Conservation (phyloP, 495 filamentous ascomycete genomes). For the Penicillium argentinense region DNA sequence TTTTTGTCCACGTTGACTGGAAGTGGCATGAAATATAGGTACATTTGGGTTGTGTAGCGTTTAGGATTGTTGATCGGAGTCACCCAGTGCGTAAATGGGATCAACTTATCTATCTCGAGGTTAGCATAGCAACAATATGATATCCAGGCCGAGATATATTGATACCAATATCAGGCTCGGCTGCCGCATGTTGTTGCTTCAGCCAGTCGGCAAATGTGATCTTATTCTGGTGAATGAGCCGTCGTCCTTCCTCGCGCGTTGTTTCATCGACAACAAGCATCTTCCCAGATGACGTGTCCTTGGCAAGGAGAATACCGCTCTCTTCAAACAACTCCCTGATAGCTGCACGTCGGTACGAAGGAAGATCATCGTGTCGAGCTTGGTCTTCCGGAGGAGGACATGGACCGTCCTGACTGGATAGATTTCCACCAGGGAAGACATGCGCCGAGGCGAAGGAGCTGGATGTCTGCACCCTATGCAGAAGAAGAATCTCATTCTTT, state of each 20-base stretch:
- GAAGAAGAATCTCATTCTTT: constrained; percentile 79
- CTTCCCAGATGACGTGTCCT: constrained; percentile 38
- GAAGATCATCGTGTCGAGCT: constrained; percentile 63
- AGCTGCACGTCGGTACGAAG: constrained; percentile 72
- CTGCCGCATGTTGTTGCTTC: constrained; percentile 54
- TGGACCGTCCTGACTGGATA: constrained; percentile 65
- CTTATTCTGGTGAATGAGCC: constrained; percentile 61
- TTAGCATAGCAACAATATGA: neutral
- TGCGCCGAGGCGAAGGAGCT: constrained; percentile 87
- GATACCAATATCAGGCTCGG: constrained; percentile 67
- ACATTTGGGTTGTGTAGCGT: constrained; percentile 93
- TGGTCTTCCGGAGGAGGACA: constrained; percentile 46
- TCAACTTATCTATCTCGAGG: constrained; percentile 51
- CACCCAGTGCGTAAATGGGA: constrained; percentile 90
- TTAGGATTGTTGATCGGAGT: constrained; percentile 71
- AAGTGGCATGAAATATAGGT: constrained; percentile 87
- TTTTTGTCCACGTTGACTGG: constrained; percentile 40
- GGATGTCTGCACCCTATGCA: constrained; percentile 81
- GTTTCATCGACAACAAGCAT: constrained; percentile 59
- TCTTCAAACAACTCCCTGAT: constrained; percentile 95
- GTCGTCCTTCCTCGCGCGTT: constrained; percentile 64
- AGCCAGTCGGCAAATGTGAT: constrained; percentile 69
- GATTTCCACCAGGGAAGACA: constrained; percentile 94
- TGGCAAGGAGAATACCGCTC: constrained; percentile 82
- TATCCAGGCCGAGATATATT: constrained; percentile 11